phyloP scores from a whole-genome alignment of 306 rosid species.

The Citrullus colocynthis region DNA sequence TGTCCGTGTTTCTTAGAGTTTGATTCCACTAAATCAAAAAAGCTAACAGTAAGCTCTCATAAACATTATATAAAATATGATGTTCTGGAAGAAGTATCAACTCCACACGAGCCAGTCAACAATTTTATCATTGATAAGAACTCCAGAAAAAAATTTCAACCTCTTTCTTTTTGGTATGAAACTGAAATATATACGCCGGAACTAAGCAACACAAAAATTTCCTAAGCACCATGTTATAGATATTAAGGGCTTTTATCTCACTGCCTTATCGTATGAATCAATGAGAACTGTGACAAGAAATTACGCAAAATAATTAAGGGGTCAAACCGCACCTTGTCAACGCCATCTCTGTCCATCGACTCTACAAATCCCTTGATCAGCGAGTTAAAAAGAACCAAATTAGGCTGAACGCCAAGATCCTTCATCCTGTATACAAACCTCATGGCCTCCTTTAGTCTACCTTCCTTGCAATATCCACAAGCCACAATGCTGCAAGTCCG shows the following conservation, averaged over 20 bases:
- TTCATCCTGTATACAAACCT: constrained; percentile 41
- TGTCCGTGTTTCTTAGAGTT: neutral
- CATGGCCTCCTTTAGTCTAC: constrained; percentile 43
- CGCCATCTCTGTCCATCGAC: constrained; percentile 54
- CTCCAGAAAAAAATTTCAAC: neutral
- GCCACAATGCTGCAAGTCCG: constrained; percentile 41
- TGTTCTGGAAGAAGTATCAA: neutral
- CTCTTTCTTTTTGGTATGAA: neutral
- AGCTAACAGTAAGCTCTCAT: neutral
- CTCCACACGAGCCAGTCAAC: neutral
- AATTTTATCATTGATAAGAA: neutral
- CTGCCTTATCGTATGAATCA: neutral
- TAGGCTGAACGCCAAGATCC: constrained; percentile 41
- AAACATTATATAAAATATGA: neutral
- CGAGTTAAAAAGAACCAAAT: constrained; percentile 38
- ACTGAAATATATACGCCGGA: neutral
- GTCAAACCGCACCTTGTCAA: constrained; percentile 38
- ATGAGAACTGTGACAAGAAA: neutral
- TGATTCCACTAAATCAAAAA: neutral
- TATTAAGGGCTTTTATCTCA: neutral
- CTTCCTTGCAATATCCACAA: constrained; percentile 56
- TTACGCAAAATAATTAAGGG: neutral
- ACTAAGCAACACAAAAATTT: neutral
- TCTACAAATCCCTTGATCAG: constrained; percentile 51
- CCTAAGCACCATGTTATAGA: neutral